Base-by-base conservation (phyloP, 129 eudicot species). In the Flaveria linearis region DNA sequence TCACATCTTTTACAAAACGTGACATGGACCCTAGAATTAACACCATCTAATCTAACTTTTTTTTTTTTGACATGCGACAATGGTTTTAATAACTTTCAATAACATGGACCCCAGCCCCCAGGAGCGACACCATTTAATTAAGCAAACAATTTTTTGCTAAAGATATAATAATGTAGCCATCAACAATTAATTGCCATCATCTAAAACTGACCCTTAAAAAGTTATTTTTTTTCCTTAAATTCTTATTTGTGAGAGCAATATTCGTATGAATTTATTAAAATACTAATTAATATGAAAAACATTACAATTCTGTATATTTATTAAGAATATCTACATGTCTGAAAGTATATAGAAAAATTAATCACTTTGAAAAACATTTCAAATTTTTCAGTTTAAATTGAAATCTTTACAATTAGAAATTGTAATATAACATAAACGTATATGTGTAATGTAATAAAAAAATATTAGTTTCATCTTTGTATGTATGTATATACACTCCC, bases 21-120 rank as follows among this genome's bases (percentile, higher is more conserved):
- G 20, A 56, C 28, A 56, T 9, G 62, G 62, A 18, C 62, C 62
- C 62, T 20, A 8, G 62, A 20, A 16, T 0, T 50, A 18, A 50
- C 17, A 50, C 56, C 56, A 50, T 50, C 14, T 30, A 30, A 30
- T 51, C 18, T 51, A 51, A 51, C 57, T n/a, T n/a, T n/a, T n/a
- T 51, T 51, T 51, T 51, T 51, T 30, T 30, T 30, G 36, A 22
- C 57, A 52, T 52, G 58, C 1, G 23, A 55, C 28, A 55, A 17
- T 55, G 25, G 28, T 17, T 55, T 55, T 55, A 55, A 55, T 55
- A 8, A 55, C 25, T 52, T 5, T 16, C 15, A 3, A 52, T 25
- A 3, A 60, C 66, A 60, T 23, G 66, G 62, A 55, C n/a, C n/a
- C n/a, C n/a, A n/a, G n/a, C n/a, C 28, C 58, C 58, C 20, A 55